Evolutionary conservation across 495 filamentous ascomycete genomes (phyloP).

Genomic region (Talaromyces ruber): DNA sequence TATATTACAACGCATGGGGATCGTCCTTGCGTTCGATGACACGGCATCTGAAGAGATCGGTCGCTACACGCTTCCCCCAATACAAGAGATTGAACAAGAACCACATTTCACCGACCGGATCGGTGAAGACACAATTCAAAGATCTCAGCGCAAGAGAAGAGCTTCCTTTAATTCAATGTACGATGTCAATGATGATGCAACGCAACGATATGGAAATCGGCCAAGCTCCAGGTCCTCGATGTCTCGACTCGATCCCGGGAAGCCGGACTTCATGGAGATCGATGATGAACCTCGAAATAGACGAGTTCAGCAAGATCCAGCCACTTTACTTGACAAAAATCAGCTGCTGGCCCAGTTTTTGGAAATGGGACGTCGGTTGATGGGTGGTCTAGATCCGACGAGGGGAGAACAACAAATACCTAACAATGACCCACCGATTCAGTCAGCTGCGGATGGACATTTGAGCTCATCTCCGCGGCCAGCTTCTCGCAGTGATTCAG

Average conservation of each 20-base stretch:
- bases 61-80: not conserved
- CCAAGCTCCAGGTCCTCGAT: constrained; percentile 40
- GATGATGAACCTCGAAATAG: constrained; percentile 19
- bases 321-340: constrained; percentile 27
- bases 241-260: constrained; percentile 33
- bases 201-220: constrained; percentile 27
- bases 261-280: constrained; percentile 19
- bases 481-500: constrained; percentile 16
- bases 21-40: constrained; percentile 54
- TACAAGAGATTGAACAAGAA: not conserved
- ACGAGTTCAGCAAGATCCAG: constrained; percentile 14
- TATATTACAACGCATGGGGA: constrained; percentile 55
- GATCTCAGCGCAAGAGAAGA: constrained; percentile 33
- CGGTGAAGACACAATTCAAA: constrained; percentile 10
- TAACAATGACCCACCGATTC: constrained; percentile 11
- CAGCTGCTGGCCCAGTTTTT: constrained; percentile 37
- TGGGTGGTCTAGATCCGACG: constrained; percentile 25
- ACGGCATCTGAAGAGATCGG: constrained; percentile 11
- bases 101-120: not conserved
- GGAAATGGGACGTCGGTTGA: constrained; percentile 33
- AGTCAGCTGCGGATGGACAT: constrained; percentile 13
- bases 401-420: constrained; percentile 4
- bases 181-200: constrained; percentile 43
- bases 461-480: not conserved
- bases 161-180: constrained; percentile 50